Evolutionary conservation across 768 basidiomycete species (phyloP).

Genomic region (Phylloporus arenicola): DNA sequence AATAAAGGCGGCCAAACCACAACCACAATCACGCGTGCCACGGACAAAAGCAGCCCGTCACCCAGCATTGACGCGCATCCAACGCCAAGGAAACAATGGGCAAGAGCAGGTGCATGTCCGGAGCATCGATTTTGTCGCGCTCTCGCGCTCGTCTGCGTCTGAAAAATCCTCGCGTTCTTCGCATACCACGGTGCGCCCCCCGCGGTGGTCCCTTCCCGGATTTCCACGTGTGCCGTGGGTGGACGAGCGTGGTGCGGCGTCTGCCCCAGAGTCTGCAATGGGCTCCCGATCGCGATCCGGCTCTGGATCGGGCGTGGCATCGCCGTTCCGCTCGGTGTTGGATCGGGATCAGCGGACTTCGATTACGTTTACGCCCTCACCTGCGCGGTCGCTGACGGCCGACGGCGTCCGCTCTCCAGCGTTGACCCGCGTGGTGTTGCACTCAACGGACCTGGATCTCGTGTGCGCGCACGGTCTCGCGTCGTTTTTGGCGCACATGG

Average conservation of each 20-base stretch:
- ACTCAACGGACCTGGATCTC: conserved; percentile 15
- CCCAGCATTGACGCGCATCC: conserved; percentile 9
- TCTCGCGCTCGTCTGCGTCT: conserved; percentile 13
- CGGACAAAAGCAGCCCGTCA: conserved; percentile 4
- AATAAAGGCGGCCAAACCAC: no score
- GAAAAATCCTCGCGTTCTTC: conserved; percentile 12
- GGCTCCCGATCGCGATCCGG: neutral
- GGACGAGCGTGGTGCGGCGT: neutral
- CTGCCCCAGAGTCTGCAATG: neutral
- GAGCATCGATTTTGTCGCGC: conserved; percentile 19
- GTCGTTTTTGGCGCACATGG: conserved; percentile 35
- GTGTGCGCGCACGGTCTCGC: conserved; percentile 26
- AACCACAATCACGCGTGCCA: neutral
- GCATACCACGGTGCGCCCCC: neutral
- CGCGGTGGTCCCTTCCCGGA: conserved; percentile 20
- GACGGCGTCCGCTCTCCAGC: neutral
- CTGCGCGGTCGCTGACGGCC: neutral
- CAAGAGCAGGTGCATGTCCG: conserved; percentile 5
- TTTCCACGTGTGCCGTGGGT: conserved; percentile 1
- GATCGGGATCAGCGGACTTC: neutral
- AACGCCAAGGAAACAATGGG: conserved; percentile 8
- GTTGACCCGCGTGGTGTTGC: neutral
- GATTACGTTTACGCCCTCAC: conserved; percentile 6
- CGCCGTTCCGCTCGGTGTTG: neutral
- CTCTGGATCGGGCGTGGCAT: neutral